phyloP scores from a whole-genome alignment of 352 stramenopile genomes.

The Globisporangium cederbergense region DNA sequence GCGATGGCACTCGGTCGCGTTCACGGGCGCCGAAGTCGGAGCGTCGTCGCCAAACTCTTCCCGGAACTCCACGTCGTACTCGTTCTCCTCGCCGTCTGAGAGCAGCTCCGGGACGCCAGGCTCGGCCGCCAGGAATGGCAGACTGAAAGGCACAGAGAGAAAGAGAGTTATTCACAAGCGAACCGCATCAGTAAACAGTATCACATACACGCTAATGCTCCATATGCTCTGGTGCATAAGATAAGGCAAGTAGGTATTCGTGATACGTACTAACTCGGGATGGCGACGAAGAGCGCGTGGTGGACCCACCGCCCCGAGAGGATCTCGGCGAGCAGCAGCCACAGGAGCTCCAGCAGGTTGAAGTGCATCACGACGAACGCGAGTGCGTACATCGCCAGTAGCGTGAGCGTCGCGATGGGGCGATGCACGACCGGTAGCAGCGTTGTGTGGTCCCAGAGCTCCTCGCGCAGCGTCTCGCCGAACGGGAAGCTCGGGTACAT shows the following conservation, averaged over 20 bases:
- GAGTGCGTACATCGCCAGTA: slow-evolving; percentile 31
- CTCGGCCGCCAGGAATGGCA: slow-evolving; percentile 54
- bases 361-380: slow-evolving; percentile 31
- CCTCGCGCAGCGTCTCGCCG: slow-evolving; percentile 47
- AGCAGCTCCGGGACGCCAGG: slow-evolving; percentile 59
- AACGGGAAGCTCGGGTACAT: slow-evolving; percentile 69
- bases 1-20: slow-evolving; percentile 34
- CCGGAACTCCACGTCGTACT: slow-evolving; percentile 13
- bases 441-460: slow-evolving; percentile 57
- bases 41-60: slow-evolving; percentile 23
- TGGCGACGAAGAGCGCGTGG: slow-evolving; percentile 44
- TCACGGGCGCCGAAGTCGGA: slow-evolving; percentile 17
- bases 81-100: slow-evolving; percentile 37
- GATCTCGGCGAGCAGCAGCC: slow-evolving; percentile 43
- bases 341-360: slow-evolving; percentile 39
- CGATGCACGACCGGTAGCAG: slow-evolving; percentile 37
- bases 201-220: not conserved
- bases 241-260: not conserved
- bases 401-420: slow-evolving; percentile 40
- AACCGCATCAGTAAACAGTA: slow-evolving; percentile 2
- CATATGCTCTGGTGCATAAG: not conserved
- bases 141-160: slow-evolving; percentile 17
- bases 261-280: slow-evolving; percentile 50
- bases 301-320: slow-evolving; percentile 56
- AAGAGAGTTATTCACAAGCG: not conserved